These are phyloP conservation scores for Conticribra weissflogii DNA, from an alignment of 108 stramenopile species.

Conservation along the genomic window DNA sequence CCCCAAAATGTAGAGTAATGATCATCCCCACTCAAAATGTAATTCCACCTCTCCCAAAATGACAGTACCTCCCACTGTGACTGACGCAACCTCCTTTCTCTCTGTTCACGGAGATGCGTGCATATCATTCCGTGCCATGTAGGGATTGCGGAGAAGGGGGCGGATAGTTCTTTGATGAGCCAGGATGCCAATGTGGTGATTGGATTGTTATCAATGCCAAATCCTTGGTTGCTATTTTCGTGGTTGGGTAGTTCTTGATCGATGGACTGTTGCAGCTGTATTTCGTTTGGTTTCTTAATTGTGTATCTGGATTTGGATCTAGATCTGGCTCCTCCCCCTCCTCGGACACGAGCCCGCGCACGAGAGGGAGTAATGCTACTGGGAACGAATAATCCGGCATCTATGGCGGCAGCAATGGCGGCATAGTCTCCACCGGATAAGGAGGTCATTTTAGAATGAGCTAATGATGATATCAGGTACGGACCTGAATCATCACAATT, in stretches of 20 bases:
- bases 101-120: conserved; percentile 30
- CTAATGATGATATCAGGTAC: no score
- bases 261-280: no score
- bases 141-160: conserved; percentile 47
- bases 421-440: conserved; percentile 29
- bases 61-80: conserved; percentile 15
- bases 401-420: conserved; percentile 32
- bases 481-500: no score
- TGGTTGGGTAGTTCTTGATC: no score
- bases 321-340: background rate
- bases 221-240: background rate
- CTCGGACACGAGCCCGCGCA: background rate
- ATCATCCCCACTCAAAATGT: conserved; percentile 10
- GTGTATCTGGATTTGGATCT: no score
- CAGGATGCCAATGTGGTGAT: conserved; percentile 24
- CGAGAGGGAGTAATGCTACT: background rate
- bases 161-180: conserved; percentile 43
- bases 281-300: no score
- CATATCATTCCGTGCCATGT: conserved; percentile 46
- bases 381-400: conserved; percentile 31
- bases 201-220: conserved; percentile 17
- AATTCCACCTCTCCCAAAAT: conserved; percentile 26
- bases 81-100: conserved; percentile 10
- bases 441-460: no score
- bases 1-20: no score